phyloP scores from a whole-genome alignment of 1,139 yeast species.

The Hemisphaericaspora subhashii region DNA sequence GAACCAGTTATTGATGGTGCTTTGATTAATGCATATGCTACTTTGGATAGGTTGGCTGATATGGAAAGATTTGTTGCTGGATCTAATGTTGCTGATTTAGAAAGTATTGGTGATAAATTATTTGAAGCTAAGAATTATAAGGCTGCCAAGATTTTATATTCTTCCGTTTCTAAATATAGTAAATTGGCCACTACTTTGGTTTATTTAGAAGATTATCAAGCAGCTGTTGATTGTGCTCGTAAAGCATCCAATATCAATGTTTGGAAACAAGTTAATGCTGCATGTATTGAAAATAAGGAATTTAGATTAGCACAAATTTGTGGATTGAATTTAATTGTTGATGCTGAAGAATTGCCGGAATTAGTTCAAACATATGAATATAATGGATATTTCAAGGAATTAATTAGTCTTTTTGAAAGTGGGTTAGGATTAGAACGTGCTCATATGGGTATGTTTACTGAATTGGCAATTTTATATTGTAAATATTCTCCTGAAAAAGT shows the following conservation, averaged over 20 bases:
- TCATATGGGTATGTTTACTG: conserved; percentile 99
- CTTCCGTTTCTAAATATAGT: conserved; percentile 89
- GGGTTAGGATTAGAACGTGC: conserved; percentile 98
- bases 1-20: conserved; percentile 95
- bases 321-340: conserved; percentile 94
- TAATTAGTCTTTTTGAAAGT: conserved; percentile 89
- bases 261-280: conserved; percentile 97
- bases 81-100: conserved; percentile 91
- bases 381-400: conserved; percentile 89
- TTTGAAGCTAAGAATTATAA: conserved; percentile 81
- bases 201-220: conserved; percentile 86
- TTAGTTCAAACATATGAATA: conserved; percentile 84
- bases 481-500: conserved; percentile 89
- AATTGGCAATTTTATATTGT: conserved; percentile 85
- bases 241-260: conserved; percentile 92
- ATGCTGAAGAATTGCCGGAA: conserved; percentile 95
- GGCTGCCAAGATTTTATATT: conserved; percentile 87
- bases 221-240: conserved; percentile 98
- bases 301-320: conserved; percentile 97
- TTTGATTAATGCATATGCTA: conserved; percentile 82
- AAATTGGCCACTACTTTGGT: conserved; percentile 95
- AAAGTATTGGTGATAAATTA: conserved; percentile 87
- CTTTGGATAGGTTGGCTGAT: conserved; percentile 71
- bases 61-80: conserved; percentile 83
- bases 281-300: conserved; percentile 93